Evolutionary conservation across 176 grass and related monocot genomes (phyloP), one percentile per base, ranked within the genome.

Genomic region (Paspalum notatum): DNA sequence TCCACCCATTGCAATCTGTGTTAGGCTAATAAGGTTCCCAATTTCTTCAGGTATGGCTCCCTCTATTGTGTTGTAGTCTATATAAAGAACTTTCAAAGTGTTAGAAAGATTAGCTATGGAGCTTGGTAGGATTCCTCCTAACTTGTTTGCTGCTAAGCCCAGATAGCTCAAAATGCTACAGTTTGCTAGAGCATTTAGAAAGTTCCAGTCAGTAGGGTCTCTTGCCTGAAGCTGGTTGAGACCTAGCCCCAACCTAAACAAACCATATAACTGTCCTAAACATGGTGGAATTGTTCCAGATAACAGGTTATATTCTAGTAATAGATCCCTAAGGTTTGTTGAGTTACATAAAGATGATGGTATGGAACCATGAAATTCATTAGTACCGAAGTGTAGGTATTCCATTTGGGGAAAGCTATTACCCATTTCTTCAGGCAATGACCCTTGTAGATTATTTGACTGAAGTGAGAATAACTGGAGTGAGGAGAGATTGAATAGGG

Each of bases 311-410:
- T 61, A 61, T 26, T 61, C 58, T 27, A 61, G 58, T 61, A 61
- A 21, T 27, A 61, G 58, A 24, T 61, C 58, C 10, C 58, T 61
- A 61, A 61, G 58, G 24, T 61, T 61, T 61, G 58, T 61, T 61
- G 58, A 61, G 58, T 61, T 61, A 61, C 58, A 61, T 27, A 61
- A 22, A 61, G 58, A 61, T 61, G 58, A 61, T 61, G 58, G 58
- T 9, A 61, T 61, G 22, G 10, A 25, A 22, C 58, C 58, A 27
- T 61, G 58, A 61, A 61, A 61, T 61, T 61, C 58, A 61, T 61
- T 61, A 27, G 27, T 27, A 27, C 58, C 24, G 24, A 61, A 22
- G 58, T 61, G 27, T 61, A 61, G 9, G 24, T 27, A 61, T 61
- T 61, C 58, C 11, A 61, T 2, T 14, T 61, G 58, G 27, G 58